Conservation (phyloP, 768 basidiomycete species). For the Amanita muscaria region DNA sequence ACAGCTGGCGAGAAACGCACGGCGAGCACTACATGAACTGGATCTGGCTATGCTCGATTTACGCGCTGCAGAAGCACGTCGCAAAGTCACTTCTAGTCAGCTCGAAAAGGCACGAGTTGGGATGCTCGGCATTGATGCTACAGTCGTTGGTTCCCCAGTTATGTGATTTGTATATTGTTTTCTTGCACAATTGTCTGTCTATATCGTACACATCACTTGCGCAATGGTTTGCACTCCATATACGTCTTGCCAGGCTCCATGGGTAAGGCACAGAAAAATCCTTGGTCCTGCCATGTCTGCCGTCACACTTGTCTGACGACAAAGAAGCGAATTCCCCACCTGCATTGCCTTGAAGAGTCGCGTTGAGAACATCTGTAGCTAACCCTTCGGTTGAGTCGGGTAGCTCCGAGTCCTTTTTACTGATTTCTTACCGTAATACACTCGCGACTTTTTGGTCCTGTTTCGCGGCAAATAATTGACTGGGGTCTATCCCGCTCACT, state of each 20-base stretch:
- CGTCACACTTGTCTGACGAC: not conserved
- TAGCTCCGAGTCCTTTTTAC: no score
- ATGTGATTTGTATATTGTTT: slow-evolving; percentile 1
- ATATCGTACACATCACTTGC: slow-evolving; percentile 22
- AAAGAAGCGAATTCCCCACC: slow-evolving; percentile 24
- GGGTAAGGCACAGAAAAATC: slow-evolving; percentile 63
- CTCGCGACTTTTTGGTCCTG: slow-evolving; percentile 31
- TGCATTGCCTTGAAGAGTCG: slow-evolving; percentile 66
- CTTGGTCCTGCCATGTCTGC: slow-evolving; percentile 38
- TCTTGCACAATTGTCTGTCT: not conserved
- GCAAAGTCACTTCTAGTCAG: slow-evolving; percentile 48
- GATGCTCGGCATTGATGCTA: slow-evolving; percentile 47
- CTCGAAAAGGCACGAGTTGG: slow-evolving; percentile 56
- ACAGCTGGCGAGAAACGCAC: slow-evolving; percentile 29
- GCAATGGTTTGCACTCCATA: slow-evolving; percentile 63
- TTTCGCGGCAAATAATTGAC: slow-evolving; percentile 51
- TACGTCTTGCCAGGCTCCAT: slow-evolving; percentile 57
- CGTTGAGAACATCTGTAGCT: slow-evolving; percentile 59
- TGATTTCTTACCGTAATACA: slow-evolving; percentile 45
- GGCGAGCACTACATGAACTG: slow-evolving; percentile 51
- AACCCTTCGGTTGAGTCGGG: not conserved
- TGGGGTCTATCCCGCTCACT: slow-evolving; percentile 46
- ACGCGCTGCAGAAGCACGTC: slow-evolving; percentile 46
- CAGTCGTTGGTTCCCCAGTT: not conserved
- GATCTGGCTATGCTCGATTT: slow-evolving; percentile 54